These are phyloP conservation scores for Echinochloa phyllopogon DNA, from an alignment of 176 grass and related monocot genomes.

Conservation along the genomic window DNA sequence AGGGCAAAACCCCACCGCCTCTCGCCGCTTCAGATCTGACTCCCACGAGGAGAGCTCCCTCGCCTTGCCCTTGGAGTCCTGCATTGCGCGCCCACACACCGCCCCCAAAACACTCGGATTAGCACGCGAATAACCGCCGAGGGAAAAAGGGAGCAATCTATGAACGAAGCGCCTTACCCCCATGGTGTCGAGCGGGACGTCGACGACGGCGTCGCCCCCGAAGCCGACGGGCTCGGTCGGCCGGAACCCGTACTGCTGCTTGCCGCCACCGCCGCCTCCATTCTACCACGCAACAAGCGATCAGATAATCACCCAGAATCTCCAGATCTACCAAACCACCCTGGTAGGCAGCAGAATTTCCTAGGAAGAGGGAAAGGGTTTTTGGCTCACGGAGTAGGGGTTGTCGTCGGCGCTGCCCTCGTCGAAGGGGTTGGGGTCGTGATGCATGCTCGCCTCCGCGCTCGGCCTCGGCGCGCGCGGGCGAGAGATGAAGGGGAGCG, in stretches of 20 bases:
- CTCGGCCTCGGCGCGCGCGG: slow-evolving; percentile 18
- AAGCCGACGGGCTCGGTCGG: slow-evolving; percentile 61
- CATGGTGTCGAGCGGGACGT: slow-evolving; percentile 74
- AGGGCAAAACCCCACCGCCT: slow-evolving; percentile 56
- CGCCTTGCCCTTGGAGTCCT: slow-evolving; percentile 73
- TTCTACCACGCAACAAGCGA: slow-evolving; percentile 49
- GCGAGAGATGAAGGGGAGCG: background rate
- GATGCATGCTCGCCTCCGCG: slow-evolving; percentile 53
- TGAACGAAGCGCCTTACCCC: slow-evolving; percentile 51
- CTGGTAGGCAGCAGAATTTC: background rate
- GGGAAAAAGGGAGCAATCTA: background rate
- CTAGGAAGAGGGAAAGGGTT: background rate
- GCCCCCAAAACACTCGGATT: slow-evolving; percentile 4
- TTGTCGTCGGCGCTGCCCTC: slow-evolving; percentile 62
- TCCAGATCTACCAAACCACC: slow-evolving; percentile 37
- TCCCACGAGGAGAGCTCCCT: slow-evolving; percentile 87
- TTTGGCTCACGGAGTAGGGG: slow-evolving; percentile 62
- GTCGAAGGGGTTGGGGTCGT: slow-evolving; percentile 90
- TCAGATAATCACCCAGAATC: background rate
- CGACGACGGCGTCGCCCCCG: slow-evolving; percentile 66
- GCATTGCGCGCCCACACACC: background rate
- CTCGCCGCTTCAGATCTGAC: slow-evolving; percentile 71
- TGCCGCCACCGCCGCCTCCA: slow-evolving; percentile 50
- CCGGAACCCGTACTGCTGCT: slow-evolving; percentile 64
- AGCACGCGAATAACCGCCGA: background rate